Evolutionary conservation across 2,329 filamentous ascomycete genomes (phyloP).

Genomic region (Hypoxylon sp.): DNA sequence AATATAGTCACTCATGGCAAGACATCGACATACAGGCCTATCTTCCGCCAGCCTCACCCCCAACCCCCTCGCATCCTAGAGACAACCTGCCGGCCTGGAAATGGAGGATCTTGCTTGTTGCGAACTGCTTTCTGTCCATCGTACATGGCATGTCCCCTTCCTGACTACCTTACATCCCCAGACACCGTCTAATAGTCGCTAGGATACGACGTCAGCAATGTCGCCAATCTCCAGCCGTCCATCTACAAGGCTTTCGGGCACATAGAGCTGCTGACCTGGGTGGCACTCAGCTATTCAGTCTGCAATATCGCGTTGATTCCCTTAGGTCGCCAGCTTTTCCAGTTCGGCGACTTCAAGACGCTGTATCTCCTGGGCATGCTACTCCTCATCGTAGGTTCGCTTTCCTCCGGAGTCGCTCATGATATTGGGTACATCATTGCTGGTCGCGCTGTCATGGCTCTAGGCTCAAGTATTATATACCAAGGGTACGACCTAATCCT

Average conservation of each 20-base stretch:
- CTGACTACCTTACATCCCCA: background rate
- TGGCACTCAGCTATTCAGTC: slow-evolving; percentile 57
- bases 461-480: slow-evolving; percentile 53
- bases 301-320: slow-evolving; percentile 56
- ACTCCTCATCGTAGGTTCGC: slow-evolving; percentile 52
- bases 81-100: slow-evolving; percentile 43
- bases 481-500: slow-evolving; percentile 48
- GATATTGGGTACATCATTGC: slow-evolving; percentile 53
- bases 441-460: slow-evolving; percentile 54
- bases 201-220: slow-evolving; percentile 62
- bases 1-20: background rate
- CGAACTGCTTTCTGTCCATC: slow-evolving; percentile 43
- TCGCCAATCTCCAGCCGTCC: slow-evolving; percentile 69
- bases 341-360: slow-evolving; percentile 54
- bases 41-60: background rate
- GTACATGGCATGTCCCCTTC: slow-evolving; percentile 41
- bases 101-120: slow-evolving; percentile 44
- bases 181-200: background rate
- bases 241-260: slow-evolving; percentile 67
- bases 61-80: slow-evolving; percentile 3
- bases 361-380: slow-evolving; percentile 49
- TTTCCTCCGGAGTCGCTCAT: slow-evolving; percentile 52
- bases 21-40: background rate
- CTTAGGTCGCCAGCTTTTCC: slow-evolving; percentile 55
- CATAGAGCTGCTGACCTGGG: slow-evolving; percentile 59